Conservation (phyloP, 768 basidiomycete species). For the Boletellus sp. region DNA sequence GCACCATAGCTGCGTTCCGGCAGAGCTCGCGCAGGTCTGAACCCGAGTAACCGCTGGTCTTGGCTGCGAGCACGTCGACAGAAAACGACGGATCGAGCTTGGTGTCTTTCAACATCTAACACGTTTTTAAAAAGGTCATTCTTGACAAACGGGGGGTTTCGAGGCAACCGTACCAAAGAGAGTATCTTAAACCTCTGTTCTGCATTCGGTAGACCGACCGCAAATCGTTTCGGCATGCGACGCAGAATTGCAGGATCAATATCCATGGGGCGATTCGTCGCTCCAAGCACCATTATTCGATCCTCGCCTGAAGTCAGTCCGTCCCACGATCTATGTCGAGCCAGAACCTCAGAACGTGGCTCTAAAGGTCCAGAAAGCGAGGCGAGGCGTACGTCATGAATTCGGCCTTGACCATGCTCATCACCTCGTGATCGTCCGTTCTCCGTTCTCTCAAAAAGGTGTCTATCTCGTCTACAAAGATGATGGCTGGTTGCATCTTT, state of each 20-base stretch:
- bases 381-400: slow-evolving; percentile 69
- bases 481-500: slow-evolving; percentile 92
- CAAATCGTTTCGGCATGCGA: slow-evolving; percentile 98
- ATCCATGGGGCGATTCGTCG: slow-evolving; percentile 93
- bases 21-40: slow-evolving; percentile 92
- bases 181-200: slow-evolving; percentile 85
- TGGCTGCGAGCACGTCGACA: slow-evolving; percentile 57
- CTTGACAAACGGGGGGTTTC: background rate
- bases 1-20: slow-evolving; percentile 90
- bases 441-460: slow-evolving; percentile 88
- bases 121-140: background rate
- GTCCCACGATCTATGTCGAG: slow-evolving; percentile 76
- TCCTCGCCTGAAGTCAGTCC: slow-evolving; percentile 80
- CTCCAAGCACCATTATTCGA: slow-evolving; percentile 86
- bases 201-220: slow-evolving; percentile 72
- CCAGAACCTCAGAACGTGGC: background rate
- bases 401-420: slow-evolving; percentile 97
- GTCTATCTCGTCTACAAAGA: slow-evolving; percentile 99
- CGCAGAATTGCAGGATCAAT: slow-evolving; percentile 82
- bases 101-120: slow-evolving; percentile 82
- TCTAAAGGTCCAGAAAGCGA: slow-evolving; percentile 1
- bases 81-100: slow-evolving; percentile 60
- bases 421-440: slow-evolving; percentile 92
- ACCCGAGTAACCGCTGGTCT: slow-evolving; percentile 76
- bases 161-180: slow-evolving; percentile 49